phyloP scores from a whole-genome alignment of 345 rosid genomes.

The Dipteronia dyeriana region DNA sequence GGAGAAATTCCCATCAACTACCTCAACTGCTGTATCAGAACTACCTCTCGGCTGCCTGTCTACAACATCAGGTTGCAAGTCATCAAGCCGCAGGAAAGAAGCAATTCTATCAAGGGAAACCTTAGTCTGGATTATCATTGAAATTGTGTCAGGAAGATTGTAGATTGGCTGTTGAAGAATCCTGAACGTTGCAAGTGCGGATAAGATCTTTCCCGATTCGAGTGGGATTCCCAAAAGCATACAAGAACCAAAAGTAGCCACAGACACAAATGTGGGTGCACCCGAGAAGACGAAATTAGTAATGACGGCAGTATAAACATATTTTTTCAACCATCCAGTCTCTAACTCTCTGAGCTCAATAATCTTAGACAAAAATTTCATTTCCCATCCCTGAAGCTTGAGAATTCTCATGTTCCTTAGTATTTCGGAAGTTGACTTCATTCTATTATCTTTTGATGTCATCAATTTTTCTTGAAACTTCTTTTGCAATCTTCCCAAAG shows the following conservation, averaged over 20 bases:
- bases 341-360: slow-evolving; percentile 41
- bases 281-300: slow-evolving; percentile 43
- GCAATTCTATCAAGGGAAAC: slow-evolving; percentile 67
- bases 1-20: slow-evolving; percentile 47
- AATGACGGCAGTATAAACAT: slow-evolving; percentile 33
- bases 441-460: slow-evolving; percentile 59
- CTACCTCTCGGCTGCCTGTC: slow-evolving; percentile 27
- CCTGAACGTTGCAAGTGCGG: slow-evolving; percentile 67
- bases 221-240: slow-evolving; percentile 46
- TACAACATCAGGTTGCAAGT: slow-evolving; percentile 43
- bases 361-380: slow-evolving; percentile 50
- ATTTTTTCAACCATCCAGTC: slow-evolving; percentile 51
- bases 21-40: slow-evolving; percentile 39
- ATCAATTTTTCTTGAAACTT: slow-evolving; percentile 54
- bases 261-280: slow-evolving; percentile 59
- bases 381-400: slow-evolving; percentile 84
- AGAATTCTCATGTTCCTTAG: slow-evolving; percentile 71
- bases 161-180: slow-evolving; percentile 50
- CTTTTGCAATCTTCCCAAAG: slow-evolving; percentile 51
- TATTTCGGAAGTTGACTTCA: slow-evolving; percentile 67
- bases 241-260: slow-evolving; percentile 53
- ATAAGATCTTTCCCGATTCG: slow-evolving; percentile 56
- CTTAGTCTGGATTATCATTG: slow-evolving; percentile 56
- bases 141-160: slow-evolving; percentile 52
- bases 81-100: slow-evolving; percentile 57